Percentiles rank a stretch among this genome's conserved stretches.
Conservation (phyloP, 2,329 filamentous ascomycete species). For the Cadophora sp. region DNA sequence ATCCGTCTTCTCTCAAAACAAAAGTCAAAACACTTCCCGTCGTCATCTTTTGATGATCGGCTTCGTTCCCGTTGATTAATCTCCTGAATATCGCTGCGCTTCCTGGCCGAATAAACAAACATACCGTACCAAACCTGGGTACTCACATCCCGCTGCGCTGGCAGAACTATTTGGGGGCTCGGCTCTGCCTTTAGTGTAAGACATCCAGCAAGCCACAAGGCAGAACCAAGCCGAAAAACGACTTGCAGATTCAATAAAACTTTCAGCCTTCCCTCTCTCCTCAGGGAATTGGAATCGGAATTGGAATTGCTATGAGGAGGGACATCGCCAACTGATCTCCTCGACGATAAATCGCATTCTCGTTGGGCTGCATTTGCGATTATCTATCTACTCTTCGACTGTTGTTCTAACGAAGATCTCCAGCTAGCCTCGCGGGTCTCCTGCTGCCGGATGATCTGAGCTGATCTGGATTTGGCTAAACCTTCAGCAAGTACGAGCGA, state of each 20-base stretch:
- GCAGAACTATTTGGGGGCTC: slow-evolving; percentile 1
- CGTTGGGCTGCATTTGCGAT: not conserved
- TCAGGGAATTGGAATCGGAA: not conserved
- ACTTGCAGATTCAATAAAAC: slow-evolving; percentile 5
- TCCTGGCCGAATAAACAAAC: not conserved
- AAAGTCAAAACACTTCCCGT: not conserved
- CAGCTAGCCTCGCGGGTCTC: not conserved
- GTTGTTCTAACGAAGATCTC: not conserved
- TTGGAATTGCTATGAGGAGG: not conserved
- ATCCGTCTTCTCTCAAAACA: not conserved
- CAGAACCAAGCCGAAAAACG: not conserved
- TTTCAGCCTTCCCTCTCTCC: not conserved
- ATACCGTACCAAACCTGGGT: not conserved
- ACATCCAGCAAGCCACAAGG: slow-evolving; percentile 17
- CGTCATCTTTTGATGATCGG: slow-evolving; percentile 7
- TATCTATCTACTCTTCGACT: not conserved
- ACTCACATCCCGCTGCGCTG: not conserved
- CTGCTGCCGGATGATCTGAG: not conserved
- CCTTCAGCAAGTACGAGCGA: not conserved
- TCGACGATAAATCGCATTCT: not conserved
- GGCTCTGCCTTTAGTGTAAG: not conserved
- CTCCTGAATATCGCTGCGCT: too few species aligned
- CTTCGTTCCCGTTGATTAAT: not conserved
- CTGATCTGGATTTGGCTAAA: not conserved
- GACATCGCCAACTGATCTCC: not conserved